phyloP scores from a whole-genome alignment of 1,284 basidiomycete species.

The Sporisorium reilianum region DNA sequence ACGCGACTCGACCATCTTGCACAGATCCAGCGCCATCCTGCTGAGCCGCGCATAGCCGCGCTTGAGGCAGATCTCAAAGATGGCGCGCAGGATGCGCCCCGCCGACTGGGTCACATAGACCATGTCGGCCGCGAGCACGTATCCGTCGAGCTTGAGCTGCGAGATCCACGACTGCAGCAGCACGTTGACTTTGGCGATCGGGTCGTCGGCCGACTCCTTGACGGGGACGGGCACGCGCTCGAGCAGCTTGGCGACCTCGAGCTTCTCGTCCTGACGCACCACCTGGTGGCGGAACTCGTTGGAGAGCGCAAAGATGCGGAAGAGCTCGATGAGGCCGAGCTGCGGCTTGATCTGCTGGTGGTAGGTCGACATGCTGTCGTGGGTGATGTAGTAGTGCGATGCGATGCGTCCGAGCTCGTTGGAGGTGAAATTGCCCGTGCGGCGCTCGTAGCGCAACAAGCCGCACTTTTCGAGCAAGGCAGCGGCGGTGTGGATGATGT shows the following conservation, averaged over 20 bases:
- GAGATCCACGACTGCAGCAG: slow-evolving; percentile 95
- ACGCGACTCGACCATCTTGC: slow-evolving; percentile 87
- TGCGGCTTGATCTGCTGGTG: slow-evolving; percentile 92
- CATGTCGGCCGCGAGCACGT: slow-evolving; percentile 98
- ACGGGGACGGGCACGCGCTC: slow-evolving; percentile 97
- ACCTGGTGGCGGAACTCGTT: slow-evolving; percentile 95
- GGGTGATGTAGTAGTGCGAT: slow-evolving; percentile 95
- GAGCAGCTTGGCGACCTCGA: slow-evolving; percentile 87
- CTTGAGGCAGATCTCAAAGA: slow-evolving; percentile 98
- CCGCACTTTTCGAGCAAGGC: slow-evolving; percentile 93
- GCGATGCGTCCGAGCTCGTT: slow-evolving; percentile 85
- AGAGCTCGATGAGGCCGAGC: slow-evolving; percentile 89
- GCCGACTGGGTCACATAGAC: slow-evolving; percentile 78
- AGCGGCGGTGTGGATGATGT: slow-evolving; percentile 93
- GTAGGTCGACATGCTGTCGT: slow-evolving; percentile 95
- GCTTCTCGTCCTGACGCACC: slow-evolving; percentile 74
- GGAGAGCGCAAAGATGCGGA: slow-evolving; percentile 94
- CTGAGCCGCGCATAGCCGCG: slow-evolving; percentile 97
- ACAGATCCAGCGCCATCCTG: slow-evolving; percentile 88
- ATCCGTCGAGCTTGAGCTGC: slow-evolving; percentile 92
- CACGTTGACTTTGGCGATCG: slow-evolving; percentile 96
- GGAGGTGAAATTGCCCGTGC: slow-evolving; percentile 82
- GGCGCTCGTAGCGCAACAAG: slow-evolving; percentile 91
- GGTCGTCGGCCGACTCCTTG: slow-evolving; percentile 96
- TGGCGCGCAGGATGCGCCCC: slow-evolving; percentile 86